Conservation (phyloP, 257 asterid genomes). For the Capsicum chinense region DNA sequence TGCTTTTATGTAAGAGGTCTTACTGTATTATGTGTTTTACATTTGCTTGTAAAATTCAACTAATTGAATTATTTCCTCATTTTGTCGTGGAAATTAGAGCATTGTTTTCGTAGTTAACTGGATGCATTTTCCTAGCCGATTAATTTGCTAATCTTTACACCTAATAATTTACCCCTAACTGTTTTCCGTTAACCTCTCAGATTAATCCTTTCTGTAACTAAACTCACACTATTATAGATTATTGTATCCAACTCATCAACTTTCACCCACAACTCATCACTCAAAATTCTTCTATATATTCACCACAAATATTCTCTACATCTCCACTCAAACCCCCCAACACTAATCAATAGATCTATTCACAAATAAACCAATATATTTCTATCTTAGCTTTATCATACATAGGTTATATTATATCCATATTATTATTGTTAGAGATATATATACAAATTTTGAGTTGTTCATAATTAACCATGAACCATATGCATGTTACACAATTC, state of each 20-base stretch:
- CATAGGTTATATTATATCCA: background rate
- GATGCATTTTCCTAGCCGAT: slow-evolving; percentile 24
- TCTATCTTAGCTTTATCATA: no score
- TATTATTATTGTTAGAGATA: background rate
- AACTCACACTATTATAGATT: background rate
- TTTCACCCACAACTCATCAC: slow-evolving; percentile 8
- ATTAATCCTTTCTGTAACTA: background rate
- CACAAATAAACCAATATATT: no score
- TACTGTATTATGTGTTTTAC: no score
- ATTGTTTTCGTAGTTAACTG: background rate
- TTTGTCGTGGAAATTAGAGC: slow-evolving; percentile 13
- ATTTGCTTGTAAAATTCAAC: no score
- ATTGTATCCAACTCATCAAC: background rate
- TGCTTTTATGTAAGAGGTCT: no score
- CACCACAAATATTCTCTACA: background rate
- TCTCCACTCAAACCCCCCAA: background rate
- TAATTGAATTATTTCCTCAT: background rate
- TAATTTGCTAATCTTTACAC: slow-evolving; percentile 1
- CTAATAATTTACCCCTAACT: background rate
- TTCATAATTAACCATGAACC: slow-evolving; percentile 9
- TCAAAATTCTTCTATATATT: slow-evolving; percentile 6
- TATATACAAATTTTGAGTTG: background rate
- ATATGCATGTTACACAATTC: background rate
- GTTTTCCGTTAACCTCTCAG: slow-evolving; percentile 15
- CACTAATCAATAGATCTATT: no score